A percentile compares a stretch with the other conserved stretches of the same genome.
phyloP scores from a whole-genome alignment of 345 rosid species.

The Acer campestre region DNA sequence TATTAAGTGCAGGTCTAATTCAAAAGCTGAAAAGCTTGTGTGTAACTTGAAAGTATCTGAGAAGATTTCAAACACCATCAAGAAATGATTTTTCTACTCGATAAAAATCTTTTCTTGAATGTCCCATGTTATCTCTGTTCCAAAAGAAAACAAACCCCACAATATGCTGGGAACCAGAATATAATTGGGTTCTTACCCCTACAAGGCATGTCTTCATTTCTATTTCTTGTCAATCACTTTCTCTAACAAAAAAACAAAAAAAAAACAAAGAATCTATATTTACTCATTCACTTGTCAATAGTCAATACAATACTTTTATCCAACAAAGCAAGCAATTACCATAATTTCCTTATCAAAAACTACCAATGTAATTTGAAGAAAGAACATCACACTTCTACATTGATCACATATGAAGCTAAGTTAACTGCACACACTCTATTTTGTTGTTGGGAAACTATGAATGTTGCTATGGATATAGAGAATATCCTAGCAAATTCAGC shows the following conservation, averaged over 20 bases:
- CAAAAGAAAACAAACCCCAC: background rate
- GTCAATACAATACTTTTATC: background rate
- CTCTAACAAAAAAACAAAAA: background rate
- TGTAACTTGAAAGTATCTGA: background rate
- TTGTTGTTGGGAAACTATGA: background rate
- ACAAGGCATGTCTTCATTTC: background rate
- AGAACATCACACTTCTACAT: background rate
- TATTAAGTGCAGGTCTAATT: background rate
- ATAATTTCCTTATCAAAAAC: background rate
- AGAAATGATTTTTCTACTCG: background rate
- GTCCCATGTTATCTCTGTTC: background rate
- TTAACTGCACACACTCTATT: background rate
- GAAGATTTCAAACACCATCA: background rate
- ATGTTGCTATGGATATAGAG: background rate
- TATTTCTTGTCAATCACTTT: conserved; percentile 1
- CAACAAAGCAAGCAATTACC: background rate
- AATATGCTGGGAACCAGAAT: background rate
- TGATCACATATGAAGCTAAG: background rate
- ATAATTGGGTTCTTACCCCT: background rate
- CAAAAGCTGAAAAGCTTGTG: background rate
- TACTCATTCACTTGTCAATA: background rate
- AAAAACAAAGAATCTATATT: background rate
- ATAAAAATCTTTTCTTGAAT: background rate
- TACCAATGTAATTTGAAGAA: background rate
- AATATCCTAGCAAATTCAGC: background rate